A percentile compares a stretch with the other conserved stretches of the same genome.
phyloP scores from a whole-genome alignment of 176 grass and related monocot species.

The Bolboschoenus planiculmis region DNA sequence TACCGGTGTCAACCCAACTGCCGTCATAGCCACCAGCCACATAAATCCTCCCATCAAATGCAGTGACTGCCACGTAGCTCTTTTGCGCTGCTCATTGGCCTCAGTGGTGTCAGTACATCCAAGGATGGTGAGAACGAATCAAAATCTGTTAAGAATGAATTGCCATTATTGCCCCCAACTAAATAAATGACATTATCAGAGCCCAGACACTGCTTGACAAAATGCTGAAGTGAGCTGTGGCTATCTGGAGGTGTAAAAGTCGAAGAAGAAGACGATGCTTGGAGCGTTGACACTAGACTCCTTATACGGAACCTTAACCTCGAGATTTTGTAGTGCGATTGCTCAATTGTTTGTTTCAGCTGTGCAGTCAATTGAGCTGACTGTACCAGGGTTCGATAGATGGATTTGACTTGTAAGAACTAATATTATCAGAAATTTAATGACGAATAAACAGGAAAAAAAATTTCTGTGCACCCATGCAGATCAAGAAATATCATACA shows the following conservation, averaged over 20 bases:
- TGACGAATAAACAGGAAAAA: neutral
- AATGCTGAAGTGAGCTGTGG: too few relatives aligned
- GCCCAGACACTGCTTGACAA: too few relatives aligned
- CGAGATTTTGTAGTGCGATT: constrained; percentile 3
- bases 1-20: too few relatives aligned
- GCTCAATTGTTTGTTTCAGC: constrained; percentile 9
- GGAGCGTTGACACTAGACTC: neutral
- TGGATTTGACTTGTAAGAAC: neutral
- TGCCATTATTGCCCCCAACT: too few relatives aligned
- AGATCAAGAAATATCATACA: neutral
- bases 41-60: too few relatives aligned
- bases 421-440: neutral
- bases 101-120: too few relatives aligned
- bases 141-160: too few relatives aligned
- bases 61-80: too few relatives aligned
- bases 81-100: too few relatives aligned
- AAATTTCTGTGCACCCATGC: neutral
- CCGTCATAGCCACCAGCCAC: too few relatives aligned
- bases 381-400: neutral
- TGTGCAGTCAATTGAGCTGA: neutral
- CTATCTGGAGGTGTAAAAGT: neutral
- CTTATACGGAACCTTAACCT: neutral
- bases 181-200: too few relatives aligned
- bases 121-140: too few relatives aligned
- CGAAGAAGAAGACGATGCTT: neutral